Percentiles rank a stretch among this genome's conserved stretches.
phyloP scores from a whole-genome alignment of 140 eudicot genomes.

The Oenanthe javanica region DNA sequence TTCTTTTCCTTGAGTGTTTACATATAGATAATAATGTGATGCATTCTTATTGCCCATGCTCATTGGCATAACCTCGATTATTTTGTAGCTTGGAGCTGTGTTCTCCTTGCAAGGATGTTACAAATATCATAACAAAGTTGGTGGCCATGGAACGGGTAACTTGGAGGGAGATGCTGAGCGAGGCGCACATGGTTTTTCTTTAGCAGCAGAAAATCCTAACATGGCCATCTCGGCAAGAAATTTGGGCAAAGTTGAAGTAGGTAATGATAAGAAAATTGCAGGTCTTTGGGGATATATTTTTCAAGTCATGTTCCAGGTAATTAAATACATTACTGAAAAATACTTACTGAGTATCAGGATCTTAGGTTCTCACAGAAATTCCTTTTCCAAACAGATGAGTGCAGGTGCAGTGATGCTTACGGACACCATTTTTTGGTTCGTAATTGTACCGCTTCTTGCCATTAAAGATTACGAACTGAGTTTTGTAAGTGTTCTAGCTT shows the following conservation, averaged over 20 bases:
- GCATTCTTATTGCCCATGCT: not conserved
- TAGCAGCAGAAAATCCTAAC: slow-evolving; percentile 16
- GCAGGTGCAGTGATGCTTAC: slow-evolving; percentile 98
- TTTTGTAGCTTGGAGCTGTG: slow-evolving; percentile 60
- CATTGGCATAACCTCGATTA: slow-evolving; percentile 2
- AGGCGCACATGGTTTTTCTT: slow-evolving; percentile 24
- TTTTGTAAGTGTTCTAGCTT: slow-evolving; percentile 52
- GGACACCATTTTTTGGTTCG: slow-evolving; percentile 85
- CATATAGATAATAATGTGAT: not conserved
- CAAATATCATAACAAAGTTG: slow-evolving; percentile 39
- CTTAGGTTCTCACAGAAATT: not conserved
- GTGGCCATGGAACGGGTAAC: slow-evolving; percentile 29
- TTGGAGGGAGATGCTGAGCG: slow-evolving; percentile 49
- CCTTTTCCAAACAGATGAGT: slow-evolving; percentile 47
- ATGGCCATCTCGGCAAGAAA: slow-evolving; percentile 23
- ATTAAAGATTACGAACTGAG: slow-evolving; percentile 67
- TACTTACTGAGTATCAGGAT: too few relatives aligned
- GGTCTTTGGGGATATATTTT: slow-evolving; percentile 77
- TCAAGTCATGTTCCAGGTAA: slow-evolving; percentile 88
- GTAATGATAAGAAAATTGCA: slow-evolving; percentile 43
- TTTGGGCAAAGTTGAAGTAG: slow-evolving; percentile 20
- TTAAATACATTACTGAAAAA: not conserved
- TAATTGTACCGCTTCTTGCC: slow-evolving; percentile 80
- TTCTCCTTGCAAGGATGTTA: slow-evolving; percentile 72
- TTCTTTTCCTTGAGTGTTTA: not conserved